phyloP scores from a whole-genome alignment of 768 basidiomycete species.

The Suillus americanus region DNA sequence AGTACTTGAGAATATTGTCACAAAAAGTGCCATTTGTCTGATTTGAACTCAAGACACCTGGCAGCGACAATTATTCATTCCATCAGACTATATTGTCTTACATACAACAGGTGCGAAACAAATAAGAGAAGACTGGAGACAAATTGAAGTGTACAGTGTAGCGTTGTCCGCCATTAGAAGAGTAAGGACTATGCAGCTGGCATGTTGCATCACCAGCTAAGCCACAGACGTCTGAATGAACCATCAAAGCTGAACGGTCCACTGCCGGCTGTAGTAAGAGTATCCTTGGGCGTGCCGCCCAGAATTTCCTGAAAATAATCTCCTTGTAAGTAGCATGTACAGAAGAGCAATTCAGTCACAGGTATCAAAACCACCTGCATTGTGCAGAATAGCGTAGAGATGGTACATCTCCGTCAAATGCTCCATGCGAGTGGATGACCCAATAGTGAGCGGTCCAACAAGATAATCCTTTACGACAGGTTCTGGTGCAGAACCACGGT shows the following conservation, averaged over 20 bases:
- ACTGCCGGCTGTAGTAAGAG: slow-evolving; percentile 43
- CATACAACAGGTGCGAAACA: too few relatives aligned
- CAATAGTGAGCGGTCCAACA: slow-evolving; percentile 56
- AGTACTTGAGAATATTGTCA: too few relatives aligned
- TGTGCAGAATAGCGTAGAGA: slow-evolving; percentile 50
- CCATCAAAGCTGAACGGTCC: slow-evolving; percentile 64
- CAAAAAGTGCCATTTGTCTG: too few relatives aligned
- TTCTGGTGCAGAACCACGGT: slow-evolving; percentile 41
- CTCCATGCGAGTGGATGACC: slow-evolving; percentile 37
- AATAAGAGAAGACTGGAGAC: too few relatives aligned
- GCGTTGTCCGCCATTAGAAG: too few relatives aligned
- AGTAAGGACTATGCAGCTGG: too few relatives aligned
- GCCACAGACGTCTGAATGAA: slow-evolving; percentile 54
- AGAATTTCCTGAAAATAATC: slow-evolving; percentile 44
- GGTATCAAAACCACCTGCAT: slow-evolving; percentile 42
- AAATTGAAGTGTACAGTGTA: too few relatives aligned
- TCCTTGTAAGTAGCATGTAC: neutral
- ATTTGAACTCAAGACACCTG: too few relatives aligned
- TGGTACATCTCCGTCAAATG: slow-evolving; percentile 53
- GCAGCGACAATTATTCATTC: too few relatives aligned
- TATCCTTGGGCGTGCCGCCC: slow-evolving; percentile 47
- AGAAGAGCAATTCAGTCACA: slow-evolving; percentile 19
- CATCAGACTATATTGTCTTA: too few relatives aligned
- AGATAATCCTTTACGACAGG: slow-evolving; percentile 55
- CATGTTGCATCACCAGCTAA: slow-evolving; percentile 47